Base-by-base conservation (phyloP, 148 eudicot genomes). In the Dysphania ambrosioides region DNA sequence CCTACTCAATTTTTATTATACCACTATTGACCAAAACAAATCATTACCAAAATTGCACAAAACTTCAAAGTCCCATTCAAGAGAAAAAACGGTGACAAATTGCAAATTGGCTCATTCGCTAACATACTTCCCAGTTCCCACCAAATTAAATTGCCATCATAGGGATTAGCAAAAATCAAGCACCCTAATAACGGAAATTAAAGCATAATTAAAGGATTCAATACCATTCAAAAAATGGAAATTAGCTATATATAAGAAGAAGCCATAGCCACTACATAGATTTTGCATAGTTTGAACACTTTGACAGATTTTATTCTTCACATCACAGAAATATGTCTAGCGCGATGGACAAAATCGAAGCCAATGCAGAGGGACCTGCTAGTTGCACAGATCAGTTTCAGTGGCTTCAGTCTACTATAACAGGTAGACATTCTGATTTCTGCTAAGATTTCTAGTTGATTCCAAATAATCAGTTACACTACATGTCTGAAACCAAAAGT, bases 331-430 rank as follows among this genome's bases (percentile, higher is more conserved):
- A n/a, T n/a, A n/a, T n/a, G 51, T 3, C 29, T 66, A 67, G 38
- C 27, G 16, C 68, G 11, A 79, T 70, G 78, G 78, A 79, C 34
- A 63, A 75, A 1, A 70, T 23, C 18, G 72, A 70, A 62, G 65
- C 31, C 30, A 21, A 24, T 30, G 75, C 74, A 57, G 57, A 19
- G 29, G 34, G 65, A 24, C 51, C 72, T 4, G 38, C 8, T 21
- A 44, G 18, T 70, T 49, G 31, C 65, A 42, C 34, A 15, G 18
- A 13, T 60, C 66, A 64, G 9, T 56, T 72, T 70, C 27, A 63
- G 1, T 79, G 82, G 79, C 82, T 75, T 70, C 76, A 59, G 40
- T 23, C 44, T 34, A 58, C 72, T 8, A 47, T 75, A 47, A 55
- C 67, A 71, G 72, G 82, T 75, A 65, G 2, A 8, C 6, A 0